phyloP scores from a whole-genome alignment of 345 rosid species.

The Hibiscus trionum region DNA sequence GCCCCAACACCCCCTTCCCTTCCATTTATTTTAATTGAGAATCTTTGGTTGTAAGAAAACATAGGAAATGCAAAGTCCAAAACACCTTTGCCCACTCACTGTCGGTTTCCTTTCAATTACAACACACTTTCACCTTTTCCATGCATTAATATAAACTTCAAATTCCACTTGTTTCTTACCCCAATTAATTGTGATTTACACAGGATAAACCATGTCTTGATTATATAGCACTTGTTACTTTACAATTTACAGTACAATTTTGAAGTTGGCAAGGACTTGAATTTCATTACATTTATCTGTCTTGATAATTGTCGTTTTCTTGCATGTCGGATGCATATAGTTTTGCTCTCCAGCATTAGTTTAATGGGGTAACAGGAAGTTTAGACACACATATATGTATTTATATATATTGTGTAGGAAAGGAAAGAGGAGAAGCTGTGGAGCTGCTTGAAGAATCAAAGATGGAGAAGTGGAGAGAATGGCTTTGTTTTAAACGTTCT shows the following conservation, averaged over 20 bases:
- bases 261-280: no score
- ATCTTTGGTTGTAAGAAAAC: conserved; percentile 25
- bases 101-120: conserved; percentile 18
- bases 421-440: background rate
- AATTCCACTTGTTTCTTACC: background rate
- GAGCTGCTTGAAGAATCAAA: conserved; percentile 7
- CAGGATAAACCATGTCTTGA: background rate
- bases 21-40: conserved; percentile 10
- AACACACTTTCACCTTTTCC: conserved; percentile 6
- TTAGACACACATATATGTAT: background rate
- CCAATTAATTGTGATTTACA: background rate
- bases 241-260: background rate
- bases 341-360: conserved; percentile 17
- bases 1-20: conserved; percentile 19
- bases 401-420: conserved; percentile 9
- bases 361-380: conserved; percentile 9
- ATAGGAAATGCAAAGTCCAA: conserved; percentile 21
- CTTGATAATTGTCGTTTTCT: conserved; percentile 23
- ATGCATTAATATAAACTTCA: background rate
- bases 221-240: background rate
- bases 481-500: conserved; percentile 29
- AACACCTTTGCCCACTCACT: conserved; percentile 13
- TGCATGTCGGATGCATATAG: conserved; percentile 28
- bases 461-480: conserved; percentile 32
- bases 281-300: background rate